Base-by-base conservation (phyloP, 2,329 filamentous ascomycete species). In the Pseudogymnoascus destructans region DNA sequence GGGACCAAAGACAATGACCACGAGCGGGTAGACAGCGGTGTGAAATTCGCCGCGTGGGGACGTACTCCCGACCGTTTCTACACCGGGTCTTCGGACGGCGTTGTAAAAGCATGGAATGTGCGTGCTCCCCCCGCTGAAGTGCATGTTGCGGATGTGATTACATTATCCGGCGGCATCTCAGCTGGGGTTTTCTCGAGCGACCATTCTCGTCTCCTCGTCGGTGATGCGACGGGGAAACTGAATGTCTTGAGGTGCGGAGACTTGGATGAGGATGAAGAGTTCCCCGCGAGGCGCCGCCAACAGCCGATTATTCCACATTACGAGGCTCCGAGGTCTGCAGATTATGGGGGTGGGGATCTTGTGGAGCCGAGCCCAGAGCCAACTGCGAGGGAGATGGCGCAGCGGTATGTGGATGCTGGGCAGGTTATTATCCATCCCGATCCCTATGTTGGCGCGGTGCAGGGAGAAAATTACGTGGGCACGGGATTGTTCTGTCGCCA, bases 1-100 rank as follows among this genome's bases (percentile, higher is more conserved):
- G 66, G 64, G 2, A 57, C 63, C n/a, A 63, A 64, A 38, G 65
- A 70, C 25, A 15, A 65, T 10, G 62, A 63, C 35, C 69, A 77
- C 10, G 79, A 81, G 59, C 70, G 72, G 7, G 79, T 80, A 56
- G 82, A 85, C 59, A 77, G 78, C 0, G 82, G 82, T 1, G 79
- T 84, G 40, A 84, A 84, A 64, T 84, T 85, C 62, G 77, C 77
- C 0, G 76, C 80, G 3, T 85, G 81, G 82, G 81, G 79, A 0
- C 74, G 72, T 13, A 78, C 76, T 0, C 67, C 73, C 0, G 78
- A 82, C 58, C 74, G 81, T 0, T 75, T 85, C 42, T 85, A 85
- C 62, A 84, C 81, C 0, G 82, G 81, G 0, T 80, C 79, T 0
- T 84, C 81, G 1, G 82, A 85, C 61, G 82, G 82, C 1, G 73